Evolutionary conservation across 2,329 filamentous ascomycete genomes (phyloP), one percentile per base, ranked within the genome.

Genomic region (Aspergillus novoparasiticus): DNA sequence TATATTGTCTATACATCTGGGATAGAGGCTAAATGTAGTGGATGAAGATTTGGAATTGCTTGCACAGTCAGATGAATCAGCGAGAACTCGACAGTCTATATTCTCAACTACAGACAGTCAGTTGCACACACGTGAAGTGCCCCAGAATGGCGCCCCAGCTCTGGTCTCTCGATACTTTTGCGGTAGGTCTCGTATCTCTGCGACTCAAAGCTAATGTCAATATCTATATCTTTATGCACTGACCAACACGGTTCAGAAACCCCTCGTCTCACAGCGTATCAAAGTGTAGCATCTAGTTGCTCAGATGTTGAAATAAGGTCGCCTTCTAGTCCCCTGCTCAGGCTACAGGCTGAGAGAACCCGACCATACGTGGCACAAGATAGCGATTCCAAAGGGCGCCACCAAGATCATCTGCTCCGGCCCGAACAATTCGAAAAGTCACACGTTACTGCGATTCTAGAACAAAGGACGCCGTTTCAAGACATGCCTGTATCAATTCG

Each of bases 401-500:
- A 14, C 6, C 45, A 59, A 3, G 61, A 60, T 34, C 41, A 39
- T 28, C 34, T 59, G 1, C 16, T 16, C 34, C 58, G 36, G 1
- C 41, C 4, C 21, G 21, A 62, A 12, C 30, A 50, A 23, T 26
- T 39, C 21, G 61, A 64, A n/a, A 41, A 57, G 19, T 41, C 32
- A 16, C 26, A 48, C 6, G 19, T 32, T 14, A 11, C 34, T 54
- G 8, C 50, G 10, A 21, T 34, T 21, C 59, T 41, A 23, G 19
- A 11, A 4, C 59, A 60, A 19, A 63, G 30, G 10, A 58, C 26
- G 11, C 59, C 61, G 3, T 76, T 74, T n/a, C 54, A 65, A 60
- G 64, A 79, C 61, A 66, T 75, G 36, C 68, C 70, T 62, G 50
- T 71, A 34, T 69, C 78, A 1, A 79, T 86, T 51, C 85, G 87